phyloP scores from a whole-genome alignment of 768 basidiomycete species.

The Dacryopinax spathularia region DNA sequence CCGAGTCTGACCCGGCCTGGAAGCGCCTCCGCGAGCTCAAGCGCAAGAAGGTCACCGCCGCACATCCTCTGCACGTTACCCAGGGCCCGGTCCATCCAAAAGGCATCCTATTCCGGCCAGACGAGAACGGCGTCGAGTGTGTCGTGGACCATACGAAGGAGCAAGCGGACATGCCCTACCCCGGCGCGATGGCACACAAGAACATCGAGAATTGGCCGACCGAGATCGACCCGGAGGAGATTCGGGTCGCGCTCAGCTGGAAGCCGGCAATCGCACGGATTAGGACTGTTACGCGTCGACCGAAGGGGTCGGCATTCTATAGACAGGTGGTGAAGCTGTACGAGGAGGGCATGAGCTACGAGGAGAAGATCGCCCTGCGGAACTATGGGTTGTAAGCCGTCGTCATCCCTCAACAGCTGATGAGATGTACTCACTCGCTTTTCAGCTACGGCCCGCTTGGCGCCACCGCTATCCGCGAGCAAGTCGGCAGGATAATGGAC shows the following conservation, averaged over 20 bases:
- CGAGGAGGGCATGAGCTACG: too few relatives aligned
- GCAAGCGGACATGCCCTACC: background rate
- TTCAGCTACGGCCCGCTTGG: background rate
- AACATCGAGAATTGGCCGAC: background rate
- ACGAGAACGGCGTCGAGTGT: background rate
- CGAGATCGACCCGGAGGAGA: background rate
- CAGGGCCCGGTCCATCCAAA: background rate
- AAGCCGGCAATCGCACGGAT: background rate
- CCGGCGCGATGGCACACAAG: background rate
- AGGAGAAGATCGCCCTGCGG: background rate
- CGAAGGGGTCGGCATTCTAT: background rate
- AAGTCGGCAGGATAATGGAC: background rate
- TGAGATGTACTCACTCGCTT: background rate
- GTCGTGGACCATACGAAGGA: background rate
- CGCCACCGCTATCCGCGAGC: too few relatives aligned
- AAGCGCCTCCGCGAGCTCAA: background rate
- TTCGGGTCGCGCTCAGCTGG: background rate
- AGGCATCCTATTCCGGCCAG: background rate
- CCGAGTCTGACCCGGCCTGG: too few relatives aligned
- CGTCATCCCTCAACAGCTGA: background rate
- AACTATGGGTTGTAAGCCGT: background rate
- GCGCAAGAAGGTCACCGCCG: background rate
- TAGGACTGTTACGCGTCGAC: background rate
- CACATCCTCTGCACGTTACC: background rate
- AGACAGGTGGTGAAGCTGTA: background rate